A percentile compares a stretch with the other conserved stretches of the same genome.
phyloP scores from a whole-genome alignment of 2,329 filamentous ascomycete species.

The Trichoderma afroharzianum region DNA sequence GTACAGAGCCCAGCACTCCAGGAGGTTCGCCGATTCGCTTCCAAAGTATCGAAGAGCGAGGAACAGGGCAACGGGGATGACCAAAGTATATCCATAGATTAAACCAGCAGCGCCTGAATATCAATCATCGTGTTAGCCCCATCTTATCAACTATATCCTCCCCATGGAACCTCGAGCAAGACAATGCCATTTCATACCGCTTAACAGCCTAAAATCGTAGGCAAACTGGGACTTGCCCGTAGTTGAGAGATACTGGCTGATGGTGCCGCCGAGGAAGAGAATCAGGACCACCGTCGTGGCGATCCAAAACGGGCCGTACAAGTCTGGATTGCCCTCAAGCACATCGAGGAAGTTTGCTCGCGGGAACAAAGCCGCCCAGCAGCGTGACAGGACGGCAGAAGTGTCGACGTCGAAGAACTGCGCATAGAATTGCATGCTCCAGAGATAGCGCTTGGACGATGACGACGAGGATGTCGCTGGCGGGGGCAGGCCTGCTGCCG shows the following conservation, averaged over 20 bases:
- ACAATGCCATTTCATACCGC: constrained; percentile 51
- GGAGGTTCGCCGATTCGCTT: constrained; percentile 83
- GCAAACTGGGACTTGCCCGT: constrained; percentile 70
- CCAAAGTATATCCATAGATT: constrained; percentile 89
- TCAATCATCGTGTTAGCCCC: constrained; percentile 3
- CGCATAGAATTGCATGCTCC: constrained; percentile 88
- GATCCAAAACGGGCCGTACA: constrained; percentile 98
- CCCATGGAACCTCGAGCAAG: neutral
- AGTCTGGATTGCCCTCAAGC: constrained; percentile 90
- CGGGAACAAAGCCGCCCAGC: constrained; percentile 84
- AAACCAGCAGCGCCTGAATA: constrained; percentile 73
- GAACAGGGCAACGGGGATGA: constrained; percentile 84
- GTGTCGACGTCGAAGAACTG: constrained; percentile 99
- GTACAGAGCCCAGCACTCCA: constrained; percentile 94
- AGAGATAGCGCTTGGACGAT: constrained; percentile 80
- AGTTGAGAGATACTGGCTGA: constrained; percentile 79
- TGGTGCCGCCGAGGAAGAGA: constrained; percentile 90
- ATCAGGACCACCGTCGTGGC: constrained; percentile 96
- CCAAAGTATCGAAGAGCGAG: constrained; percentile 91
- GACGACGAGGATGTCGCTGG: constrained; percentile 51
- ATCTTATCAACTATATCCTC: neutral
- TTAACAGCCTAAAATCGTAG: constrained; percentile 88
- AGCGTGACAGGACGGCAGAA: constrained; percentile 79
- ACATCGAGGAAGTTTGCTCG: constrained; percentile 95
- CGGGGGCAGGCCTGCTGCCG: constrained; percentile 51